Evolutionary conservation across 1,139 yeast species (phyloP).

Genomic region (Debaryomyces subglobosus): DNA sequence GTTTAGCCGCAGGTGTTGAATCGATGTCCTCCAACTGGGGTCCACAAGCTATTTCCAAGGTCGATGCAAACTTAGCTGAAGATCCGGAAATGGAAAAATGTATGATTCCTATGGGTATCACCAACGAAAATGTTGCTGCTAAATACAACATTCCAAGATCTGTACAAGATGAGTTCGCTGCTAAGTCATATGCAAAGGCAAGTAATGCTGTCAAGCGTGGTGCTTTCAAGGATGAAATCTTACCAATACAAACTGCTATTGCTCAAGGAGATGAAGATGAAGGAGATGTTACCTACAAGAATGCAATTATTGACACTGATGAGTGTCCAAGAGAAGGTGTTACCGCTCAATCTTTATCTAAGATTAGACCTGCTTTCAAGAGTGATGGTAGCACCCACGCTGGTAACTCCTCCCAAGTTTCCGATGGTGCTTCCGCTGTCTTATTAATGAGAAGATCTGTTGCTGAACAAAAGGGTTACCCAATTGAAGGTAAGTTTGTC

Average conservation of each 20-base stretch:
- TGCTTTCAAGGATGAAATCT: slow-evolving; percentile 78
- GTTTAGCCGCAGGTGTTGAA: slow-evolving; percentile 91
- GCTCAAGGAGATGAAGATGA: slow-evolving; percentile 57
- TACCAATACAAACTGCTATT: slow-evolving; percentile 66
- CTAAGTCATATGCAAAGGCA: slow-evolving; percentile 82
- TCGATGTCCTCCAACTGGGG: slow-evolving; percentile 89
- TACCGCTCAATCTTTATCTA: slow-evolving; percentile 72
- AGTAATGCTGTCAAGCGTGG: slow-evolving; percentile 72
- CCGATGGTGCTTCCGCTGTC: slow-evolving; percentile 95
- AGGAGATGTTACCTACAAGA: slow-evolving; percentile 43
- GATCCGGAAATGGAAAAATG: slow-evolving; percentile 35
- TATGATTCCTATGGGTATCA: slow-evolving; percentile 80
- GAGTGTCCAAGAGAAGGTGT: slow-evolving; percentile 93
- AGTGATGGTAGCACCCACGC: slow-evolving; percentile 87
- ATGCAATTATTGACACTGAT: slow-evolving; percentile 64
- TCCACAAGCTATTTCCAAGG: slow-evolving; percentile 64
- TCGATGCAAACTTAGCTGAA: slow-evolving; percentile 51
- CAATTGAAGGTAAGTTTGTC: slow-evolving; percentile 73
- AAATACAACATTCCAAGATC: slow-evolving; percentile 66
- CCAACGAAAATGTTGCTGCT: slow-evolving; percentile 40
- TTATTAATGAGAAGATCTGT: slow-evolving; percentile 84
- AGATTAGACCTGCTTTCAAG: slow-evolving; percentile 86
- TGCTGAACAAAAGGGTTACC: slow-evolving; percentile 73
- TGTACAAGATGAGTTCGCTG: slow-evolving; percentile 86
- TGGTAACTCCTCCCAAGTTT: slow-evolving; percentile 91